Percentiles rank a stretch among this genome's conserved stretches.
phyloP scores from a whole-genome alignment of 352 stramenopile species.

The Globisporangium splendens region DNA sequence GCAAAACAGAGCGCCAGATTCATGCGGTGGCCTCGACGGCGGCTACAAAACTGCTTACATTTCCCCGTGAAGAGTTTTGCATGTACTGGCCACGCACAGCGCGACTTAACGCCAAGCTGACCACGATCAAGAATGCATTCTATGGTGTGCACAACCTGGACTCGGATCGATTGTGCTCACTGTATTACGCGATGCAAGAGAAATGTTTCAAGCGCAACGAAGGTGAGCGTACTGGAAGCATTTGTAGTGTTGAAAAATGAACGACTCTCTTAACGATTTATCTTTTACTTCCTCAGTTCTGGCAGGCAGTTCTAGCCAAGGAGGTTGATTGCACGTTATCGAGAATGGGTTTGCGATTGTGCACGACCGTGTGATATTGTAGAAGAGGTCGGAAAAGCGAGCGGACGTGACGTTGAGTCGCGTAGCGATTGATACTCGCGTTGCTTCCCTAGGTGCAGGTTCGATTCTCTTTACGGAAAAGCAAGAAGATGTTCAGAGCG shows the following conservation, averaged over 20 bases:
- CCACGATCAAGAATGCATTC: slow-evolving; percentile 28
- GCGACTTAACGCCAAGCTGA: slow-evolving; percentile 28
- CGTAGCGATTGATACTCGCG: slow-evolving; percentile 29
- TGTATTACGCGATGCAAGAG: slow-evolving; percentile 39
- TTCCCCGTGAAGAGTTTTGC: slow-evolving; percentile 34
- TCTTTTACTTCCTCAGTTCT: slow-evolving; percentile 22
- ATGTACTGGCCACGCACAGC: slow-evolving; percentile 25
- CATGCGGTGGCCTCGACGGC: slow-evolving; percentile 20
- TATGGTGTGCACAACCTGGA: slow-evolving; percentile 30
- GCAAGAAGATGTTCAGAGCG: background rate
- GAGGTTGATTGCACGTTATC: slow-evolving; percentile 32
- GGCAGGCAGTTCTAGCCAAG: slow-evolving; percentile 18
- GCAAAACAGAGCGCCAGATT: slow-evolving; percentile 22
- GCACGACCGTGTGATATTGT: slow-evolving; percentile 34
- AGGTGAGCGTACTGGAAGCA: slow-evolving; percentile 16
- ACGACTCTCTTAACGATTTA: background rate
- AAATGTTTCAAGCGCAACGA: slow-evolving; percentile 35
- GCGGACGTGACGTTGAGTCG: slow-evolving; percentile 14
- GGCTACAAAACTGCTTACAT: slow-evolving; percentile 28
- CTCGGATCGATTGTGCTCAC: slow-evolving; percentile 31
- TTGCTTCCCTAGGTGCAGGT: slow-evolving; percentile 34
- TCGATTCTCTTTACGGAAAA: slow-evolving; percentile 33
- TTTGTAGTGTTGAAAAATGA: background rate
- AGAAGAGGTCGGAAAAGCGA: slow-evolving; percentile 18
- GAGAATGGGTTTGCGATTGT: slow-evolving; percentile 38